Evolutionary conservation across 768 basidiomycete species (phyloP), one percentile per base, ranked within the genome.

Genomic region (Hypsizygus marmoreus): DNA sequence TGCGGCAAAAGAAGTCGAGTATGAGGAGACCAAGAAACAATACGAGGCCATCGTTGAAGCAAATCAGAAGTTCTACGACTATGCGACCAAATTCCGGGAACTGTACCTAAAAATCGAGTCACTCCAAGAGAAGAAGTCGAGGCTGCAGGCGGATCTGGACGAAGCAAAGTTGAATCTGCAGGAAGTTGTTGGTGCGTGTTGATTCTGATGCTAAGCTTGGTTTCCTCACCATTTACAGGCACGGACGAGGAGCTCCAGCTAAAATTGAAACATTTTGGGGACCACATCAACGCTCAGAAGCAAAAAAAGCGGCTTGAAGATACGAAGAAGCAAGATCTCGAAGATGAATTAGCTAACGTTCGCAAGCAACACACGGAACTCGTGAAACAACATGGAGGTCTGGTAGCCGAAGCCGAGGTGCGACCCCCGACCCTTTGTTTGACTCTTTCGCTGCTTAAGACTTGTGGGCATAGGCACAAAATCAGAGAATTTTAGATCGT

Each of bases 11-110:
- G 82, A 93, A 51, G 70, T 81, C 4, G 79, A 88, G 43, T 82
- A 84, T 38, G 89, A 94, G 47, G 77, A 84, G 32, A 76, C 83
- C 11, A 84, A 86, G 57, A 74, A 71, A 11, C 65, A 80, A 49
- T 83, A 86, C 52, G 82, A 91, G 20, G 70, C 69, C 12, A 69
- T 88, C 14, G 84, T 82, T 30, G 73, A 76, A 48, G 75, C 80
- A n/a, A 92, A 91, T 57, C 71, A 76, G 42, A 83, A 79, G 47
- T 94, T 94, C 63, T 85, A 91, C 57, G 88, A 95, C 39, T 77
- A 82, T 34, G 85, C 90, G 3, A 83, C 82, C 16, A 87, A 87
- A 59, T 97, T 97, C 62, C 80, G 91, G 46, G 90, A 97, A 64
- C 75, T 88, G 43, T 94, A 88, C 58, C 67, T 86, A 43, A 81